Percentiles rank a stretch among this genome's conserved stretches.
Evolutionary conservation across 345 rosid species (phyloP).

Genomic region (Gynandropsis gynandra): DNA sequence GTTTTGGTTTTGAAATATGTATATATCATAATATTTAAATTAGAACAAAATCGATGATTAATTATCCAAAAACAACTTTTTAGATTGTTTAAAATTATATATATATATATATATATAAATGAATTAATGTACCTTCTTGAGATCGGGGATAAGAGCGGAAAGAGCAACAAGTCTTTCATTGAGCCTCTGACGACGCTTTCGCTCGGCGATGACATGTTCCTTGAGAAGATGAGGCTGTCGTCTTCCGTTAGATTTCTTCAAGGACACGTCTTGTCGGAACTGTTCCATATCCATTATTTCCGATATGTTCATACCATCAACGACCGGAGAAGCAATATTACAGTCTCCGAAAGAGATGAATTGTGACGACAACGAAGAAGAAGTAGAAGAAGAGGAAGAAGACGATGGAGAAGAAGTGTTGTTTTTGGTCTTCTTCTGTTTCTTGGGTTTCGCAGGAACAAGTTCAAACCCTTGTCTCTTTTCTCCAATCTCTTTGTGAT

Average conservation of each 20-base stretch:
- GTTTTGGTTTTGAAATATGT: no score
- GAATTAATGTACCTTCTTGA: conserved; percentile 64
- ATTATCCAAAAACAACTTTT: no score
- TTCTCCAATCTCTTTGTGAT: not conserved
- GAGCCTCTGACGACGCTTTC: conserved; percentile 77
- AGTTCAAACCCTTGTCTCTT: conserved; percentile 8
- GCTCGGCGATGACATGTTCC: conserved; percentile 85
- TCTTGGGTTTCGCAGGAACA: conserved; percentile 2
- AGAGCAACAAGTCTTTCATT: conserved; percentile 70
- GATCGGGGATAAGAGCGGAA: conserved; percentile 71
- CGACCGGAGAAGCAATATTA: not conserved
- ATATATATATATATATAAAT: no score
- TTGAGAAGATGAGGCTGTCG: conserved; percentile 26
- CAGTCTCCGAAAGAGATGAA: conserved; percentile 23
- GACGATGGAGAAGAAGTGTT: conserved; percentile 4
- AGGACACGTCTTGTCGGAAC: not conserved
- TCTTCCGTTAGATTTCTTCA: conserved; percentile 13
- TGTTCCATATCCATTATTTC: not conserved
- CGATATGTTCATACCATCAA: conserved; percentile 23
- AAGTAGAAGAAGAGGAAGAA: conserved; percentile 21
- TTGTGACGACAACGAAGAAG: not conserved
- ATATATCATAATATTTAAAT: no score
- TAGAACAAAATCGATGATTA: no score
- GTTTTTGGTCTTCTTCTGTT: conserved; percentile 10
- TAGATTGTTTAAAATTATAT: no score